A percentile compares a stretch with the other conserved stretches of the same genome.
Conservation (phyloP, 2,329 filamentous ascomycete genomes). For the Mycosphaerella arachidis region DNA sequence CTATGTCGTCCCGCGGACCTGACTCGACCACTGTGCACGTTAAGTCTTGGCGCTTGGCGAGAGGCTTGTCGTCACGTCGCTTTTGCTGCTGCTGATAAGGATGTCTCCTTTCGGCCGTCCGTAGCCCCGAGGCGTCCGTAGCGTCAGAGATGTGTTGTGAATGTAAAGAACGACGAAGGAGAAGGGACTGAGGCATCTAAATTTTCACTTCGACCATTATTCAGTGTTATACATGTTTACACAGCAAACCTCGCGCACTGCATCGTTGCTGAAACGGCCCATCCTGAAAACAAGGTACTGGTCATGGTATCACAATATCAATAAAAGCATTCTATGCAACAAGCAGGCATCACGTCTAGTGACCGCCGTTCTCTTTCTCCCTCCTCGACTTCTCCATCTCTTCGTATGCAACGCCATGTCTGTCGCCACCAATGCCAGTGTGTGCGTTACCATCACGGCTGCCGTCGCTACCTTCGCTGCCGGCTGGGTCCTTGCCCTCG, state of each 20-base stretch:
- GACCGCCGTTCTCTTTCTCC: slow-evolving; percentile 15
- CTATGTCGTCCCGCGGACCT: not conserved
- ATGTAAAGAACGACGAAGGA: not conserved
- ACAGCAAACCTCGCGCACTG: slow-evolving; percentile 2
- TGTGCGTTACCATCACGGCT: slow-evolving; percentile 40
- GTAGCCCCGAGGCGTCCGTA: not conserved
- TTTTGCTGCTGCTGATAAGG: not conserved
- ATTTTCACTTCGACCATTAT: not conserved
- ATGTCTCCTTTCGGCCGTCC: not conserved
- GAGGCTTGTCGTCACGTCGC: not conserved
- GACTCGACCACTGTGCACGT: not conserved
- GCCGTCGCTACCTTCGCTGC: slow-evolving; percentile 36
- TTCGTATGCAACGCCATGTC: slow-evolving; percentile 50
- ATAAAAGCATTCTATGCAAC: not conserved
- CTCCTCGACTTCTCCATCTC: slow-evolving; percentile 33
- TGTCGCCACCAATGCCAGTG: slow-evolving; percentile 49
- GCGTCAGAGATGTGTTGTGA: no score
- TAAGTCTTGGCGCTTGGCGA: not conserved
- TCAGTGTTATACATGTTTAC: not conserved
- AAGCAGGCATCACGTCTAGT: slow-evolving; percentile 5
- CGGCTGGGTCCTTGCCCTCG: slow-evolving; percentile 51
- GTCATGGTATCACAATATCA: slow-evolving; percentile 1
- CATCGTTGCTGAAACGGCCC: not conserved
- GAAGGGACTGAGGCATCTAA: not conserved
- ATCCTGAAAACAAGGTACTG: not conserved